Base-by-base conservation (phyloP, 1,139 yeast species). In the Yamadazyma taylorii region DNA sequence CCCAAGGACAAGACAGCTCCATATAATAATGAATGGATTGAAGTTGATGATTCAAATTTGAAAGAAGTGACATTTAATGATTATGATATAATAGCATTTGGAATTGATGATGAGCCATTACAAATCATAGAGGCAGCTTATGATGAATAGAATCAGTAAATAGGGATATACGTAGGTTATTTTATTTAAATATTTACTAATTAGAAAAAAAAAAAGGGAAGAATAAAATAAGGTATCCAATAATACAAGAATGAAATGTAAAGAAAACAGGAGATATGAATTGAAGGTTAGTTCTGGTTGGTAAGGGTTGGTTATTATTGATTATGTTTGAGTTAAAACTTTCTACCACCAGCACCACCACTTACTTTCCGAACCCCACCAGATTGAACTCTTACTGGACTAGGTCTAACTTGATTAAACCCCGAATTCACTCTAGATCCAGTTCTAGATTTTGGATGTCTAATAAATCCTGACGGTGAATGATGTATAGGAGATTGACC, bases 81-180 rank as follows among this genome's bases (percentile, higher is more conserved):
- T 47, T 64, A 63, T 40, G 69, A 66, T 35, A 56, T 66, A 11
- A 40, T 72, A 21, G 74, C 75, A 2, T 76, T 77, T 52, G 65
- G 64, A 11, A 39, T 40, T 2, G 49, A 46, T 3, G 73, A 66
- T 26, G 75, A 69, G 33, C 56, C 50, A 2, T 73, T 73, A 44
- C 45, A 50, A 22, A 62, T 75, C 8, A 54, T 55, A 6, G 74
- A 71, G 45, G 74, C 79, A 1, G 64, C 66, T 24, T 67, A 65
- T 48, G 72, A 66, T 30, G 74, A 68, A 40, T 48, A 24, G n/a
- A 14, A 14, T 6, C 10, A 5, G 22, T 15, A 22, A 12, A 33
- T 24, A 25, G 12, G 16, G 17, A n/a, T 33, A 30, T 33, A 26
- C 33, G n/a, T 21, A 10, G 15, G 5, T 26, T 5, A 15, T 12